phyloP scores from a whole-genome alignment of 352 stramenopile genomes.

The Achlya hypogyna region DNA sequence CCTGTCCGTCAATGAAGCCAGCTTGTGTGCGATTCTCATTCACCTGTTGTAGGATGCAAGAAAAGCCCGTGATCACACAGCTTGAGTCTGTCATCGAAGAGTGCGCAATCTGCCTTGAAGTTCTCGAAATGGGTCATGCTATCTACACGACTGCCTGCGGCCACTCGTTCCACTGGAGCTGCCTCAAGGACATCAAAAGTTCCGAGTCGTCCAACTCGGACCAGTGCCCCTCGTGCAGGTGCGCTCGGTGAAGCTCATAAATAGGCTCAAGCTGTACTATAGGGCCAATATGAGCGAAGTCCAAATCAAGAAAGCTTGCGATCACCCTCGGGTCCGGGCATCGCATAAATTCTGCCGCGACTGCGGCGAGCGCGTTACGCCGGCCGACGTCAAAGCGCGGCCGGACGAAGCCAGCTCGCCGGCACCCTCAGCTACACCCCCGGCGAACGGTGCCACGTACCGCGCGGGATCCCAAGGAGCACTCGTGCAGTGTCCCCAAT shows the following conservation, averaged over 20 bases:
- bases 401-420: constrained; percentile 28
- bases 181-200: constrained; percentile 71
- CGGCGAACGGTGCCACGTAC: constrained; percentile 42
- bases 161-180: constrained; percentile 81
- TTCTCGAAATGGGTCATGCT: constrained; percentile 66
- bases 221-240: constrained; percentile 72
- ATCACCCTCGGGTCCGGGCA: constrained; percentile 70
- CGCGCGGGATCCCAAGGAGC: constrained; percentile 72
- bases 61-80: constrained; percentile 17
- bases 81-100: constrained; percentile 38
- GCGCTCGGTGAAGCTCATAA: neutral
- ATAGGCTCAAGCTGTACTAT: neutral
- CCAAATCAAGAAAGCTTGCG: constrained; percentile 75
- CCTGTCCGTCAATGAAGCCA: neutral
- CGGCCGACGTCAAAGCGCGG: constrained; percentile 58
- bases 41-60: neutral
- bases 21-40: neutral
- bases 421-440: constrained; percentile 28
- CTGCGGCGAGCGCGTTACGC: constrained; percentile 46
- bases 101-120: constrained; percentile 77
- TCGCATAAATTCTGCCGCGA: constrained; percentile 74
- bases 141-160: constrained; percentile 78
- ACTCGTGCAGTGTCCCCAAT: constrained; percentile 74
- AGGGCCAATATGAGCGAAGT: constrained; percentile 58
- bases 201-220: constrained; percentile 76